Base-by-base conservation (phyloP, 371 early-diverging fungal genomes). In the Lichtheimia corymbifera region DNA sequence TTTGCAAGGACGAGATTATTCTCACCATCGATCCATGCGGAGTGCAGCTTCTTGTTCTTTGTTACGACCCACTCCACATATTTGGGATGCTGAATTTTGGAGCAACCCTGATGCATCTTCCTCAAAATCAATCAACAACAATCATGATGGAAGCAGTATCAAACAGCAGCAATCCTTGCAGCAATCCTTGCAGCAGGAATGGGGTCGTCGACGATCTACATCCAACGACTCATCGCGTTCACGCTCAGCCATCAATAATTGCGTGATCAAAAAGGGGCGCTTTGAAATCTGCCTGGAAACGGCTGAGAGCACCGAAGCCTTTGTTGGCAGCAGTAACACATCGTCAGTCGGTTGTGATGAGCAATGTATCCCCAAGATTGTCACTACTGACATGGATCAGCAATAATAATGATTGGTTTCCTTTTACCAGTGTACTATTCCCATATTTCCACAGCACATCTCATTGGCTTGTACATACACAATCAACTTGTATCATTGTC, bases 231-330 rank as follows among this genome's bases (percentile, higher is more conserved):
- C 50, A n/a, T 49, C 49, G 22, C 18, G 49, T 49, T 49, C 49
- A 17, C 17, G 49, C 17, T 35, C 35, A 35, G 35, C 35, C 35
- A 35, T 35, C 27, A 52, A 28, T 52, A 63, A 67, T 49, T 50
- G 62, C 56, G 60, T 69, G n/a, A 71, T 74, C 41, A 74, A 69
- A 52, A 74, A 74, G 47, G 75, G 75, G 47, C 75, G 75, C 35
- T 74, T 74, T 69, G 72, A 71, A 59, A 68, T 74, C 30, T 61
- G 61, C 17, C 63, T 73, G 27, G 65, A 64, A 52, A 55, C 63
- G 44, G 57, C 66, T 22, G 41, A 18, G 5, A 41, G 55, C 43
- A 17, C n/a, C 24, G 43, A 41, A 14, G 55, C 27, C 22, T n/a
- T 22, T 43, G 44, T 14, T 52, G 6, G 2, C 24, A 27, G 22